Percentiles rank a stretch among this genome's conserved stretches.
Evolutionary conservation across 805 yeast genomes (phyloP).

Genomic region (Candida gorgasii): DNA sequence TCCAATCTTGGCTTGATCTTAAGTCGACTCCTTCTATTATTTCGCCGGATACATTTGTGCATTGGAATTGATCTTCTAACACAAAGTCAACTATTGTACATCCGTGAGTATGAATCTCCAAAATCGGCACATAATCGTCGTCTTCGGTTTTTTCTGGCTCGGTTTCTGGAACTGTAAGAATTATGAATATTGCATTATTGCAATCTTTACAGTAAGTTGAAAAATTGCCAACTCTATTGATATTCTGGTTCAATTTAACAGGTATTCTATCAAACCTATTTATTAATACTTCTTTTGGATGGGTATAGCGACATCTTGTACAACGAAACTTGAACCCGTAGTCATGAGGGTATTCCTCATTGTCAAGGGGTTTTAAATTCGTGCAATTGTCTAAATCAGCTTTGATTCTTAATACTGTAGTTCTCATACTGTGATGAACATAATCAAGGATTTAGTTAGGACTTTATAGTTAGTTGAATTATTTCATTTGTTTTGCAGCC

Average conservation of each 20-base stretch:
- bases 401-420: slow-evolving; percentile 10
- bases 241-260: background rate
- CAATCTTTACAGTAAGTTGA: slow-evolving; percentile 16
- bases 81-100: slow-evolving; percentile 10
- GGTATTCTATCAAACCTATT: slow-evolving; percentile 12
- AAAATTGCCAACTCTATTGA: slow-evolving; percentile 13
- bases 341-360: slow-evolving; percentile 18
- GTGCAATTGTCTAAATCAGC: slow-evolving; percentile 17
- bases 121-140: slow-evolving; percentile 9
- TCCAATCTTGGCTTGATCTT: slow-evolving; percentile 16
- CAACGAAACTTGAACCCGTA: slow-evolving; percentile 15
- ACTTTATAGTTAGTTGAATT: background rate
- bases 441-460: background rate
- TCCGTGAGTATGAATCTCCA: slow-evolving; percentile 15
- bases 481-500: background rate
- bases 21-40: slow-evolving; percentile 15
- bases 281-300: slow-evolving; percentile 11
- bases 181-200: slow-evolving; percentile 10
- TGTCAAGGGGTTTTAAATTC: slow-evolving; percentile 16
- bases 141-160: background rate
- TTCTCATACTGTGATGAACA: slow-evolving; percentile 13
- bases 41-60: slow-evolving; percentile 10
- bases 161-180: slow-evolving; percentile 4
- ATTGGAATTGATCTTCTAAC: slow-evolving; percentile 15
- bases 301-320: slow-evolving; percentile 8